Conservation (phyloP, 2,329 filamentous ascomycete genomes). For the Ustilaginoidea virens region DNA sequence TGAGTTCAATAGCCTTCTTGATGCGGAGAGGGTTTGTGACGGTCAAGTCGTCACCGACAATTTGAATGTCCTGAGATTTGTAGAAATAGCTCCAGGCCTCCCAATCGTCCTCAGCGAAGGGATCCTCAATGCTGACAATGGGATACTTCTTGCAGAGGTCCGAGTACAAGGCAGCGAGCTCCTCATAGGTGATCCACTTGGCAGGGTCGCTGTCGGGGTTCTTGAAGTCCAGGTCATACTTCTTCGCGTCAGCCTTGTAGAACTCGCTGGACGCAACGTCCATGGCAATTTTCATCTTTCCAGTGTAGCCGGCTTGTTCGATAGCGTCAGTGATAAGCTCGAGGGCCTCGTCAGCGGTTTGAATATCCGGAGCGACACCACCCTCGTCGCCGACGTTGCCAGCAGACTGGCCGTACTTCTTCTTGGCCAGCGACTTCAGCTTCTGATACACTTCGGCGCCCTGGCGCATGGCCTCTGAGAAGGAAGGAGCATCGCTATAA, state of each 20-base stretch:
- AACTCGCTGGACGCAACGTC: constrained; percentile 98
- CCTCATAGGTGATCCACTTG: constrained; percentile 98
- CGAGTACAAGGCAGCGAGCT: constrained; percentile 87
- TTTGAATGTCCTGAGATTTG: constrained; percentile 97
- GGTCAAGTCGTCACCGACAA: constrained; percentile 95
- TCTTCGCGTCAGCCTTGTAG: constrained; percentile 95
- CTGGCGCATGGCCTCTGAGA: constrained; percentile 92
- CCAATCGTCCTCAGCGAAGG: constrained; percentile 99
- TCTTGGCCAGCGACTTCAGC: constrained; percentile 93
- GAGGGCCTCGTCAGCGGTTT: constrained; percentile 90
- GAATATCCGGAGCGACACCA: constrained; percentile 97
- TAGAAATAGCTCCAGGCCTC: constrained; percentile 99
- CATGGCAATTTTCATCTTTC: constrained; percentile 96
- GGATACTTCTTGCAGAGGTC: constrained; percentile 86
- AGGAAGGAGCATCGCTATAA: constrained; percentile 61
- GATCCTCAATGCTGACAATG: constrained; percentile 97
- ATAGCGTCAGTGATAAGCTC: constrained; percentile 92
- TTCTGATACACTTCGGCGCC: constrained; percentile 97
- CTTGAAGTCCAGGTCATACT: constrained; percentile 99
- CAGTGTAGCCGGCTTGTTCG: constrained; percentile 87
- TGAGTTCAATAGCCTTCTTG: constrained; percentile 98
- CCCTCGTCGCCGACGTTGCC: constrained; percentile 99
- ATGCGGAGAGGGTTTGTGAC: constrained; percentile 98
- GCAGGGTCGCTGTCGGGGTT: constrained; percentile 89
- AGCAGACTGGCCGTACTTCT: constrained; percentile 97